Evolutionary conservation across 768 basidiomycete genomes (phyloP).

Genomic region (Boletus patriciae): DNA sequence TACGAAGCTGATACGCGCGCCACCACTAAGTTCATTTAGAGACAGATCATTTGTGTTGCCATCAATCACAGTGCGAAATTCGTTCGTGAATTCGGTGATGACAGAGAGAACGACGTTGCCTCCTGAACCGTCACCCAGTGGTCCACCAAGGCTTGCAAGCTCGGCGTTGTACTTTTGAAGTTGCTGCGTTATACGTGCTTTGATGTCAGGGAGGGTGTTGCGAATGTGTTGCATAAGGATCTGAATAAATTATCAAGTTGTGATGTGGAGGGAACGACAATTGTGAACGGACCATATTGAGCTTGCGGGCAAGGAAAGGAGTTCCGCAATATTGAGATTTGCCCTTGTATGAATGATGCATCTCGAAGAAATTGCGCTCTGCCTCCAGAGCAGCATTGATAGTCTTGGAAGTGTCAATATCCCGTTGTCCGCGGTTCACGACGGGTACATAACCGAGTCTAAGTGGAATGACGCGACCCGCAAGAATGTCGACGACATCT

Average conservation of each 20-base stretch:
- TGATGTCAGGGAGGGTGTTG: slow-evolving; percentile 97
- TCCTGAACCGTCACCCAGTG: slow-evolving; percentile 79
- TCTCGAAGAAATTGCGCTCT: slow-evolving; percentile 94
- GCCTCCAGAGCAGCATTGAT: slow-evolving; percentile 84
- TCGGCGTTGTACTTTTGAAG: slow-evolving; percentile 87
- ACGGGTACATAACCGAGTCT: slow-evolving; percentile 98
- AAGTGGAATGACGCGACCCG: slow-evolving; percentile 93
- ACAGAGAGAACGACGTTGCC: slow-evolving; percentile 94
- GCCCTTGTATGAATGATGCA: slow-evolving; percentile 86
- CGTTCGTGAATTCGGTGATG: slow-evolving; percentile 96
- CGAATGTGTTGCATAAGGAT: slow-evolving; percentile 99
- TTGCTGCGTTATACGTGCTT: slow-evolving; percentile 89
- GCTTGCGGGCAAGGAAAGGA: slow-evolving; percentile 91
- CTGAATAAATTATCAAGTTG: slow-evolving; percentile 39
- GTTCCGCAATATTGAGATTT: slow-evolving; percentile 98
- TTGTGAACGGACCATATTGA: slow-evolving; percentile 73
- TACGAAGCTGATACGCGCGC: slow-evolving; percentile 97
- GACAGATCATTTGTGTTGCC: slow-evolving; percentile 96
- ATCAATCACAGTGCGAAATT: slow-evolving; percentile 96
- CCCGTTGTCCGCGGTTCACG: slow-evolving; percentile 96
- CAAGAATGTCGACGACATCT: slow-evolving; percentile 98
- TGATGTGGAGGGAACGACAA: background rate
- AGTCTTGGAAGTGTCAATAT: slow-evolving; percentile 87
- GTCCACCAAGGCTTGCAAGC: slow-evolving; percentile 79
- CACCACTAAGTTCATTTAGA: slow-evolving; percentile 95